Evolutionary conservation across 495 filamentous ascomycete species (phyloP).

Genomic region (Aspergillus affinis): DNA sequence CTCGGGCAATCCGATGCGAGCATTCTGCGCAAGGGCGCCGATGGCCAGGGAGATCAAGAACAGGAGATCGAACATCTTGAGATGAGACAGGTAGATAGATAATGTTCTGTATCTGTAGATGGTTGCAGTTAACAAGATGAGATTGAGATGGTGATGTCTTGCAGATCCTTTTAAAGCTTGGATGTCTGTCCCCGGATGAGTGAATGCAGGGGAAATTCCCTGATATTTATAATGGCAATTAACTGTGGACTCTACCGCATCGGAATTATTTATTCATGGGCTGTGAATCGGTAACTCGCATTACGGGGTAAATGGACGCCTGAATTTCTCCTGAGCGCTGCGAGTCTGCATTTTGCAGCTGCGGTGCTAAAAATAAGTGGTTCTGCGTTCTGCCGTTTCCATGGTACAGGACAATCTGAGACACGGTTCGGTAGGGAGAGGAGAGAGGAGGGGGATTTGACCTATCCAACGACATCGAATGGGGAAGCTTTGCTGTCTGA

Average conservation of each 20-base stretch:
- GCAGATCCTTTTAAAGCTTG: background rate
- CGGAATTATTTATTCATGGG: background rate
- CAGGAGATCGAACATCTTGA: slow-evolving; percentile 28
- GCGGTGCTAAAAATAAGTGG: background rate
- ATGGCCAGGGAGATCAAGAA: slow-evolving; percentile 24
- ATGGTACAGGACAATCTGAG: background rate
- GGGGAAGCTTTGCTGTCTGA: background rate
- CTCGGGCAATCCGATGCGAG: slow-evolving; percentile 63
- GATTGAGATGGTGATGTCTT: background rate
- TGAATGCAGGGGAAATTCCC: background rate
- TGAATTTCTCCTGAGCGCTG: background rate
- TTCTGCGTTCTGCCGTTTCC: background rate
- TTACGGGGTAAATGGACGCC: background rate
- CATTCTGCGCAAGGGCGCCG: slow-evolving; percentile 62
- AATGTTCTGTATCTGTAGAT: background rate
- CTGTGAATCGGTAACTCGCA: background rate
- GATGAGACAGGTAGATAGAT: slow-evolving; percentile 1
- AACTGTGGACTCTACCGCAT: background rate
- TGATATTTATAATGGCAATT: background rate
- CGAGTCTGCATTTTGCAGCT: background rate
- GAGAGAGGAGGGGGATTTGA: background rate
- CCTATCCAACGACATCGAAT: background rate
- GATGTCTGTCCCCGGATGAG: too few relatives aligned
- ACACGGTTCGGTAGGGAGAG: too few relatives aligned
- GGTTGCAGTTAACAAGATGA: background rate